Evolutionary conservation across 805 yeast species (phyloP), one percentile per base, ranked within the genome.

Genomic region (Ogataea wickerhamii): DNA sequence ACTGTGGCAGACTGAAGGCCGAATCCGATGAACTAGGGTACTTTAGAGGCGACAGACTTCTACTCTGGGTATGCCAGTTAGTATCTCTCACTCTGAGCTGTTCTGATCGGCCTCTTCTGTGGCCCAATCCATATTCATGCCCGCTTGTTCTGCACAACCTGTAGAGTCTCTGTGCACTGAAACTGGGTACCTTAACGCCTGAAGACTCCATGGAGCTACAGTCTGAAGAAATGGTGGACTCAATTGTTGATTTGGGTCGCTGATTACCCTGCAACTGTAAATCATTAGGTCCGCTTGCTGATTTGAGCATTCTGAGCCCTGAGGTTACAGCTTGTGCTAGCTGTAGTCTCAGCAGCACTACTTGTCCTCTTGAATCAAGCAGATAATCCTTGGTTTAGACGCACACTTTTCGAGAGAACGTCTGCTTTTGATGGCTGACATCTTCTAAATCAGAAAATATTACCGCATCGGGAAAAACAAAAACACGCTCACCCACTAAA

Each of bases 11-110:
- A n/a, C 31, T 36, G 16, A 25, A 8, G 2, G 36, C 23, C 32
- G 37, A 31, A 21, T 45, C 46, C 14, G 35, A 12, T n/a, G 29
- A 32, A 3, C 42, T 34, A 13, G 19, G 36, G 8, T 28, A 11
- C 20, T 44, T 41, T 5, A 13, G 7, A 5, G 43, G 33, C 4
- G 47, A 40, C n/a, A 22, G 28, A 24, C 34, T 30, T 14, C 32
- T 32, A 5, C 41, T 26, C 30, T 38, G 18, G 6, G 32, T 7
- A 20, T 35, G 29, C 22, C 32, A 8, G 6, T 6, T 16, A 7
- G 22, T 29, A 10, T 29, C 22, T 18, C 22, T 29, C 11, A n/a
- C 21, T 24, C 29, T n/a, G 6, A 33, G 12, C 28, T 21, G 28
- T n/a, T 33, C 36, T 16, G 36, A 33, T 12, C 36, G 16, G 10